phyloP scores from a whole-genome alignment of 108 stramenopile genomes.

The Conticribra weissflogii region DNA sequence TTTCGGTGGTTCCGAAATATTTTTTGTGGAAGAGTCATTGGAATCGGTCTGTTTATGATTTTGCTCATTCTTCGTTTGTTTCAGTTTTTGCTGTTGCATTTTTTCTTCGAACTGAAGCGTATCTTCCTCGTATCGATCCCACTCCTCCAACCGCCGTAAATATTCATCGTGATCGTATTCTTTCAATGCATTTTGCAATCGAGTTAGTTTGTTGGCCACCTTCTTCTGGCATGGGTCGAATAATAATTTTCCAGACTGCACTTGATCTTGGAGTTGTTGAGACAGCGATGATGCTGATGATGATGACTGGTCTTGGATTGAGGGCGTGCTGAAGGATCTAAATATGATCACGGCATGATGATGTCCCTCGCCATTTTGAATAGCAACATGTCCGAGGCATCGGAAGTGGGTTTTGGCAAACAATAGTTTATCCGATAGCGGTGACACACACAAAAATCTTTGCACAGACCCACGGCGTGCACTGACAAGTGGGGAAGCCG shows the following conservation, averaged over 20 bases:
- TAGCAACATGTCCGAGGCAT: too few relatives aligned
- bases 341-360: too few relatives aligned
- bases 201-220: conserved; percentile 58
- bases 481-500: too few relatives aligned
- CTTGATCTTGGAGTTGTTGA: conserved; percentile 16
- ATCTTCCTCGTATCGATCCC: conserved; percentile 10
- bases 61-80: not conserved
- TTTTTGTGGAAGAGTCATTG: not conserved
- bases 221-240: conserved; percentile 55
- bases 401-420: too few relatives aligned
- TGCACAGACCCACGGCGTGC: too few relatives aligned
- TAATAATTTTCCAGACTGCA: conserved; percentile 16
- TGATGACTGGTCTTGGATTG: too few relatives aligned
- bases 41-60: too few relatives aligned
- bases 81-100: not conserved
- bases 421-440: too few relatives aligned
- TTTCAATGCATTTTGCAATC: conserved; percentile 55
- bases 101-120: too few relatives aligned
- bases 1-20: not conserved
- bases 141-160: conserved; percentile 16
- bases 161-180: conserved; percentile 44
- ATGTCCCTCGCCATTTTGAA: too few relatives aligned
- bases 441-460: too few relatives aligned
- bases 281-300: not conserved
- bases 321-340: too few relatives aligned